These are phyloP conservation scores for Saccharomyces mikatae DNA, from an alignment of 805 yeast species.

Conservation along the genomic window DNA sequence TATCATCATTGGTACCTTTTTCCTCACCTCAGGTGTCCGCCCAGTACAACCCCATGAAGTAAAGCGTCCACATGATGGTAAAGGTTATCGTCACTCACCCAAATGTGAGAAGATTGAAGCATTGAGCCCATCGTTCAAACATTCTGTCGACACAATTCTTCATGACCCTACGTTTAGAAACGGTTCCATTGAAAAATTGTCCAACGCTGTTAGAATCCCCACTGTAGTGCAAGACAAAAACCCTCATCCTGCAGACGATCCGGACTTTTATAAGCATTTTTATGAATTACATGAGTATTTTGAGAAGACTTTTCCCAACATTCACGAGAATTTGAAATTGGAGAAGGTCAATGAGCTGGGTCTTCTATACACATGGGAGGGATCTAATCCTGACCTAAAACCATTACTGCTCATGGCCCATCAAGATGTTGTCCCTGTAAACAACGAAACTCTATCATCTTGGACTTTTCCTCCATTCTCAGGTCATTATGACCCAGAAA, in stretches of 20 bases:
- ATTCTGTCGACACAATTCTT: slow-evolving; percentile 21
- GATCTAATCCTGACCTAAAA: slow-evolving; percentile 42
- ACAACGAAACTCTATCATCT: slow-evolving; percentile 42
- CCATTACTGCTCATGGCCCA: slow-evolving; percentile 73
- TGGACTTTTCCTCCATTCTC: slow-evolving; percentile 67
- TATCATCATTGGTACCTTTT: slow-evolving; percentile 3
- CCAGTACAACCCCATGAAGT: not conserved
- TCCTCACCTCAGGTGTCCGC: not conserved
- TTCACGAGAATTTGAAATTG: slow-evolving; percentile 39
- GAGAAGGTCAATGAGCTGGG: slow-evolving; percentile 58
- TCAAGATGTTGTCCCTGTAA: slow-evolving; percentile 80
- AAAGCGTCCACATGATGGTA: not conserved
- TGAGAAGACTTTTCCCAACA: slow-evolving; percentile 47
- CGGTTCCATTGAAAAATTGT: slow-evolving; percentile 37
- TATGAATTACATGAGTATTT: slow-evolving; percentile 46
- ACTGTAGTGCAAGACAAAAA: slow-evolving; percentile 56
- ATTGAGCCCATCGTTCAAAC: slow-evolving; percentile 18
- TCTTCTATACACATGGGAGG: slow-evolving; percentile 57
- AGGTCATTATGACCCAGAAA: slow-evolving; percentile 56
- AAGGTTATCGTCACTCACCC: not conserved
- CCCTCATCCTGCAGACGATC: slow-evolving; percentile 27
- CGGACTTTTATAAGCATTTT: slow-evolving; percentile 41
- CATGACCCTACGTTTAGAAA: slow-evolving; percentile 22
- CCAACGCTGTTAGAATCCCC: slow-evolving; percentile 55
- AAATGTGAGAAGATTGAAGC: slow-evolving; percentile 18